Evolutionary conservation across 768 basidiomycete genomes (phyloP), one percentile per base, ranked within the genome.

Genomic region (Hemileccinum rubropunctum): DNA sequence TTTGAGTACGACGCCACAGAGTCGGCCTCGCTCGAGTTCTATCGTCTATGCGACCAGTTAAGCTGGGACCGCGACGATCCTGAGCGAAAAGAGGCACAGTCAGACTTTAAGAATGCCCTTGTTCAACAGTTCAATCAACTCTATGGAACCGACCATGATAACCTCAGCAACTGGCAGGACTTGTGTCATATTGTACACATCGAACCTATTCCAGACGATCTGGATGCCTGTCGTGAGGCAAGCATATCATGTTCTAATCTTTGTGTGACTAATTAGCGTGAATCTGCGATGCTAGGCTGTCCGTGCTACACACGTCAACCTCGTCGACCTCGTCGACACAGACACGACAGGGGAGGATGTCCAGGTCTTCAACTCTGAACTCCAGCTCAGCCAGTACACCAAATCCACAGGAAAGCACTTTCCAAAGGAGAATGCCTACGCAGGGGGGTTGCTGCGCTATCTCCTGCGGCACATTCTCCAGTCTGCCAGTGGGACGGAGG

Each of bases 281-380:
- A n/a, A n/a, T n/a, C n/a, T n/a, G n/a, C n/a, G n/a, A n/a, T 14
- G 3, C 23, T 11, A 60, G 58, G 51, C 49, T 0, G 18, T 60
- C 14, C 17, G 39, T 0, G 27, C 12, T 0, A 54, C 42, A 0
- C 15, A 45, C 2, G 52, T 58, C 13, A 61, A 60, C 4, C 59
- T 60, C 12, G 59, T 60, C 23, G 59, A 60, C 23, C 58, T 59
- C 15, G 58, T 58, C 6, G 58, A 60, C 28, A 41, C 28, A 1
- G 20, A 58, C 9, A 32, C 6, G 0, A 58, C 59, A 2, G 56
- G 52, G 0, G 10, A 39, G 1, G 28, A 50, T 0, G 47, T 58
- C 0, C 13, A 26, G 1, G n/a, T 54, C 0, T 60, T 60, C 42
- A 11, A 13, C 0, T 28, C 58, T 27, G 58, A 60, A 39, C 21